These are phyloP conservation scores for Diaporthe sp. DNA, from an alignment of 2,329 filamentous ascomycete genomes.

Conservation along the genomic window DNA sequence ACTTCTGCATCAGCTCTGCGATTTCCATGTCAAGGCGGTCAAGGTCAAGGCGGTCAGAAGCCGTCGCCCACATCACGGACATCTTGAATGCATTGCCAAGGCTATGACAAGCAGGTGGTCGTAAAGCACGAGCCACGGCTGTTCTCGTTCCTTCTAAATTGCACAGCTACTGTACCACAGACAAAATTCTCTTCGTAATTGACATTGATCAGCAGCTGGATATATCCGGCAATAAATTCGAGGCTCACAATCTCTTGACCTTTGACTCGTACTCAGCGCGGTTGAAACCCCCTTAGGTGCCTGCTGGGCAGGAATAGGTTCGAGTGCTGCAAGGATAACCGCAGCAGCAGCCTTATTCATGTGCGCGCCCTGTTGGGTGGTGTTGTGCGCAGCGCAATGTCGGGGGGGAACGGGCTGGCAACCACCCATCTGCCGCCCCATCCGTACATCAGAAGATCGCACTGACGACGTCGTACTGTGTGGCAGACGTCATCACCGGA, in stretches of 20 bases:
- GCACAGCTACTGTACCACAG: background rate
- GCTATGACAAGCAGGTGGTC: background rate
- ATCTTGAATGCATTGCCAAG: background rate
- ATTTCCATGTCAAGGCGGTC: background rate
- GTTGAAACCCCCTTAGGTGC: background rate
- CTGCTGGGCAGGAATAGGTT: slow-evolving; percentile 1
- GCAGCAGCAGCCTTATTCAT: slow-evolving; percentile 19
- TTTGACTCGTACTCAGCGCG: slow-evolving; percentile 5
- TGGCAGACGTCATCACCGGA: slow-evolving; percentile 32
- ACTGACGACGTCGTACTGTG: slow-evolving; percentile 29
- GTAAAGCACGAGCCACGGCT: background rate
- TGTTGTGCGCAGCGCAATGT: background rate
- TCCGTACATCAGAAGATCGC: slow-evolving; percentile 18
- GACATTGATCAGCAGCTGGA: background rate
- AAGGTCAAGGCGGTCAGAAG: background rate
- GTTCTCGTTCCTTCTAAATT: background rate
- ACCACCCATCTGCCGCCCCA: slow-evolving; percentile 8
- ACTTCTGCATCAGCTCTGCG: background rate
- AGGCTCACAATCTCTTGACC: background rate
- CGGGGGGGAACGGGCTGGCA: slow-evolving; percentile 16
- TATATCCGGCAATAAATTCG: background rate
- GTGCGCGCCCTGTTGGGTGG: background rate
- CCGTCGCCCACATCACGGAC: background rate
- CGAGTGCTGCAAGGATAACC: slow-evolving; percentile 21
- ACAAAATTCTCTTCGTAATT: background rate